Evolutionary conservation across 768 basidiomycete genomes (phyloP).

Genomic region (Suillus placidus): DNA sequence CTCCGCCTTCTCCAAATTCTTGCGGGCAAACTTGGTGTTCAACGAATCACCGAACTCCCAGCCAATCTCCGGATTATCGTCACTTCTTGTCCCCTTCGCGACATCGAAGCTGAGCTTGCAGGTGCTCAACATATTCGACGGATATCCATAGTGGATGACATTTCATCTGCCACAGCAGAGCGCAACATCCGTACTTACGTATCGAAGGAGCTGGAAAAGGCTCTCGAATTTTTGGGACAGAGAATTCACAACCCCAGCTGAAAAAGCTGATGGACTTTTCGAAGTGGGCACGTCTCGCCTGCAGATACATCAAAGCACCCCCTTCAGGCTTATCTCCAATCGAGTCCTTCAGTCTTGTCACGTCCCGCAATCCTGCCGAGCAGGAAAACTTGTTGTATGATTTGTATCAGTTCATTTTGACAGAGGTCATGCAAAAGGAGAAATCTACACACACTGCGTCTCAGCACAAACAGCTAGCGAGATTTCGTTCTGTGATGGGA

Average conservation of each 20-base stretch:
- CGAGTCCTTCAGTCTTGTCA: neutral
- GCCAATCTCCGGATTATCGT: slow-evolving; percentile 9
- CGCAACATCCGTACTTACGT: neutral
- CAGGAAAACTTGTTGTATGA: neutral
- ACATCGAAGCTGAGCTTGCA: neutral
- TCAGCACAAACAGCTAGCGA: neutral
- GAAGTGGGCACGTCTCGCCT: neutral
- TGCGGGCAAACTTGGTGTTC: neutral
- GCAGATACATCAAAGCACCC: neutral
- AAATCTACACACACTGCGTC: too few species aligned
- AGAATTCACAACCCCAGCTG: neutral
- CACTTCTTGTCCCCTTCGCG: slow-evolving; percentile 2
- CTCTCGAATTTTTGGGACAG: neutral
- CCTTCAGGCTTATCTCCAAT: too few species aligned
- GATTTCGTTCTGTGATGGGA: neutral
- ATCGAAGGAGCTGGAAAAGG: neutral
- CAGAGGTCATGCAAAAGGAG: neutral
- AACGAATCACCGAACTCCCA: slow-evolving; percentile 10
- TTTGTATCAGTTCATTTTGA: neutral
- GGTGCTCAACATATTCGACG: neutral
- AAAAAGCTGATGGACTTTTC: neutral
- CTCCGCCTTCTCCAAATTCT: slow-evolving; percentile 16
- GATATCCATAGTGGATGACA: neutral
- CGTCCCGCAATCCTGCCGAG: neutral
- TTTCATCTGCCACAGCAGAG: neutral